phyloP scores from a whole-genome alignment of 2,329 filamentous ascomycete genomes.

The Aspergillus terreus region DNA sequence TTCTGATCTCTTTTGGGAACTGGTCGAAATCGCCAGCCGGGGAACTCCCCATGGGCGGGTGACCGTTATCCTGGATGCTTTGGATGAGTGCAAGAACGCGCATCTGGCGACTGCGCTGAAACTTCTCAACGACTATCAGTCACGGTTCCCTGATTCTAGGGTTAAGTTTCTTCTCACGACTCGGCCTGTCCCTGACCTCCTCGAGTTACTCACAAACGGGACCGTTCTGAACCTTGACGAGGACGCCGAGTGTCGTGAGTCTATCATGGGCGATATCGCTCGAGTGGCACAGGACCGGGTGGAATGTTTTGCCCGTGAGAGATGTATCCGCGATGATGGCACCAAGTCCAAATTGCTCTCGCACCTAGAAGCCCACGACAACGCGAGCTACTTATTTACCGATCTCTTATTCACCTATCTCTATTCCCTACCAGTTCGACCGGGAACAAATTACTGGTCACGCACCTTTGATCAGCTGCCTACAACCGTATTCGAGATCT shows the following conservation, averaged over 20 bases:
- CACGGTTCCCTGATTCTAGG: neutral
- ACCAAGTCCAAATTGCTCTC: neutral
- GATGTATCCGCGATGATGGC: neutral
- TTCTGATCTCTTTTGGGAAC: conserved; percentile 1
- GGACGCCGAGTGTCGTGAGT: neutral
- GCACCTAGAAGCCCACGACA: neutral
- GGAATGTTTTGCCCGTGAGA: neutral
- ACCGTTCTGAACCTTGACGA: neutral
- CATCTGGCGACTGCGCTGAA: conserved; percentile 1
- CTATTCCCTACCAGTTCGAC: neutral
- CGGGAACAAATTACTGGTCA: conserved; percentile 1
- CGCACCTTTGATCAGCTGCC: neutral
- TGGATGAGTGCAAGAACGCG: conserved; percentile 1
- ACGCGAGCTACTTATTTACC: neutral
- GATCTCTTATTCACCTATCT: conserved; percentile 1
- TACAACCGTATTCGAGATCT: neutral
- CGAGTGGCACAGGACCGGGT: conserved; percentile 1
- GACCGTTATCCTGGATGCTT: neutral
- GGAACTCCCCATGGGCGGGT: neutral
- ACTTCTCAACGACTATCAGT: neutral
- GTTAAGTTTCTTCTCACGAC: conserved; percentile 1
- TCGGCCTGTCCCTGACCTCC: neutral
- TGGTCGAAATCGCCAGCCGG: neutral
- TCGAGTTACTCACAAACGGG: neutral
- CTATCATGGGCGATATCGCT: neutral